Base-by-base conservation (phyloP, 2,329 filamentous ascomycete species). In the Ophiosphaerella herpotricha region DNA sequence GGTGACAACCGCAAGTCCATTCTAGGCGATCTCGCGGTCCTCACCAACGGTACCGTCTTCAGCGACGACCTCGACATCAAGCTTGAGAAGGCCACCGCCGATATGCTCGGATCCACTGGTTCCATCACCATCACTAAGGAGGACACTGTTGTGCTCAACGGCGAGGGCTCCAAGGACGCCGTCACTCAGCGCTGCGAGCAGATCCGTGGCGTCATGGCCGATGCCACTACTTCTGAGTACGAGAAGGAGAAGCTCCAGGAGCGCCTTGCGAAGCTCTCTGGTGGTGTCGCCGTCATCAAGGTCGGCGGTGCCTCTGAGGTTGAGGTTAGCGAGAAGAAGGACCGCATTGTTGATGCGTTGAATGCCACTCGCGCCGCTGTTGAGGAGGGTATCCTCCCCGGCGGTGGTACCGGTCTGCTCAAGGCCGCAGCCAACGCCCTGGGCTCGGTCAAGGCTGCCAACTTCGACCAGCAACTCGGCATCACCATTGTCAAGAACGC, bases 171-270 rank as follows among this genome's bases (percentile, higher is more conserved):
- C 87, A 97, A 97, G 85, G 94, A 99, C 73, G 77, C 84, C 62
- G 95, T 99, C 70, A 79, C 89, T 60, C 91, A 97, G 83, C 90
- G 94, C 75, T 97, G 94, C 80, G 94, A 99, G 81, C 94, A 99
- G 83, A 99, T 99, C 78, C 92, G 94, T 66, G 92, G 93, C 64
- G 91, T 97, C 78, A 96, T 97, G 82, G 84, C 82, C 57, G 94
- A 99, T 80, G 89, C 93, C 61, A 87, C 85, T 67, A 99, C 94
- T 60, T 97, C 92, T 41, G 94, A 99, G 73, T 99, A 99, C 80
- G 94, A 99, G 86, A 97, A 97, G 86, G 94, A 99, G 89, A 99
- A 99, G 87, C 90, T 99, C 61, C 94, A 97, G 82, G 94, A 99
- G 84, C 94, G 94, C 80, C 90, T 99, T 55, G 94, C 94, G 67